These are phyloP conservation scores for Heteromeles arbutifolia DNA, from an alignment of 306 rosid genomes.

Conservation along the genomic window DNA sequence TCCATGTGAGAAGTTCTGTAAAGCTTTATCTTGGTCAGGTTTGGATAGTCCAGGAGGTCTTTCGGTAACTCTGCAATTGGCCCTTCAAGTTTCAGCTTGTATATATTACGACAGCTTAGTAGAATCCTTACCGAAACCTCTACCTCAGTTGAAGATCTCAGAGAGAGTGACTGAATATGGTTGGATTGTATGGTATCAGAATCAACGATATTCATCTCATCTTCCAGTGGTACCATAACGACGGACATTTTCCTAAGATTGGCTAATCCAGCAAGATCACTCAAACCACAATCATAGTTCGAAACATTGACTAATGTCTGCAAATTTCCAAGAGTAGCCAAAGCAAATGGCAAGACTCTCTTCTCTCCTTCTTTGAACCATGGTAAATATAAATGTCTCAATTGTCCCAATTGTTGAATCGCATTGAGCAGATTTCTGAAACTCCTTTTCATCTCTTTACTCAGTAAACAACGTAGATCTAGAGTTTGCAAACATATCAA, in stretches of 20 bases:
- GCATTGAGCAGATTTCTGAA: too few species aligned
- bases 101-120: too few species aligned
- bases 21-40: constrained; percentile 27
- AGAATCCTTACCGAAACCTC: too few species aligned
- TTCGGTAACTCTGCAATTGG: background rate
- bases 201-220: too few species aligned
- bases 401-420: too few species aligned
- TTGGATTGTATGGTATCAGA: too few species aligned
- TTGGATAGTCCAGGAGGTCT: constrained; percentile 4
- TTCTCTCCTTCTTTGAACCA: background rate
- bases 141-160: too few species aligned
- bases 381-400: too few species aligned
- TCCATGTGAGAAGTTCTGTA: constrained; percentile 13
- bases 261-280: constrained; percentile 10
- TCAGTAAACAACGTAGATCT: constrained; percentile 21
- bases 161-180: too few species aligned
- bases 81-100: background rate
- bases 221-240: too few species aligned
- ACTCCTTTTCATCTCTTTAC: too few species aligned
- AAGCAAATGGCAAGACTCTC: constrained; percentile 13
- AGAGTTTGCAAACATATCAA: constrained; percentile 38
- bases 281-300: constrained; percentile 24
- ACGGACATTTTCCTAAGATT: too few species aligned
- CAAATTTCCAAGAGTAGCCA: constrained; percentile 30
- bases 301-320: constrained; percentile 37